phyloP scores from a whole-genome alignment of 805 yeast genomes.

The Kazachstania bromeliacearum region DNA sequence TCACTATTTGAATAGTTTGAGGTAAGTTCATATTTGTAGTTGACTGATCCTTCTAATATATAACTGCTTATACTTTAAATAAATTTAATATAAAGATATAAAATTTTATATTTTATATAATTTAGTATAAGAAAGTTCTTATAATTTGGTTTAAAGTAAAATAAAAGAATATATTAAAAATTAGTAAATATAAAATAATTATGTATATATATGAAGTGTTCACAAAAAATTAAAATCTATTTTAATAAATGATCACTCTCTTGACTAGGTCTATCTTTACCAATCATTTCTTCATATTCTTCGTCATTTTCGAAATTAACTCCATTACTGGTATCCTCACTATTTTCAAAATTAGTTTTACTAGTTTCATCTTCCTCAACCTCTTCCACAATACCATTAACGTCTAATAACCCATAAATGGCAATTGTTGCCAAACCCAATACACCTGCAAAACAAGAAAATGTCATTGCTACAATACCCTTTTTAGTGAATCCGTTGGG shows the following conservation, averaged over 20 bases:
- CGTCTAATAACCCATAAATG: conserved; percentile 79
- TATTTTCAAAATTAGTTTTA: not conserved
- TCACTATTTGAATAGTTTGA: too few relatives aligned
- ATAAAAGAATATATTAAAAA: too few relatives aligned
- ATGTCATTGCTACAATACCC: conserved; percentile 90
- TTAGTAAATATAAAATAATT: not conserved
- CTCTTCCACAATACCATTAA: conserved; percentile 51
- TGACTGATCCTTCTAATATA: too few relatives aligned
- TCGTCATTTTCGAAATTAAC: too few relatives aligned
- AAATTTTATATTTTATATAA: too few relatives aligned
- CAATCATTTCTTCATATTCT: not conserved
- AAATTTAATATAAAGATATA: too few relatives aligned
- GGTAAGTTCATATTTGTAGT: too few relatives aligned
- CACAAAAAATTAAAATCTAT: not conserved
- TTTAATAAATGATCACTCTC: not conserved
- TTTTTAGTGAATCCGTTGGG: conserved; percentile 90
- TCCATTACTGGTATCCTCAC: too few relatives aligned
- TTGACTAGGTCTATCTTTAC: not conserved
- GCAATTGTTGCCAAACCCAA: conserved; percentile 72
- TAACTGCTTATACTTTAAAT: too few relatives aligned
- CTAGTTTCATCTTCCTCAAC: conserved; percentile 39
- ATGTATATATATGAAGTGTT: not conserved
- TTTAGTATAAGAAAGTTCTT: too few relatives aligned
- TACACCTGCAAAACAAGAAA: conserved; percentile 79
- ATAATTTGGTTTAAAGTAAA: too few relatives aligned